These are phyloP conservation scores for Elaeis guineensis DNA, from an alignment of 176 grass and related monocot species.

Conservation along the genomic window DNA sequence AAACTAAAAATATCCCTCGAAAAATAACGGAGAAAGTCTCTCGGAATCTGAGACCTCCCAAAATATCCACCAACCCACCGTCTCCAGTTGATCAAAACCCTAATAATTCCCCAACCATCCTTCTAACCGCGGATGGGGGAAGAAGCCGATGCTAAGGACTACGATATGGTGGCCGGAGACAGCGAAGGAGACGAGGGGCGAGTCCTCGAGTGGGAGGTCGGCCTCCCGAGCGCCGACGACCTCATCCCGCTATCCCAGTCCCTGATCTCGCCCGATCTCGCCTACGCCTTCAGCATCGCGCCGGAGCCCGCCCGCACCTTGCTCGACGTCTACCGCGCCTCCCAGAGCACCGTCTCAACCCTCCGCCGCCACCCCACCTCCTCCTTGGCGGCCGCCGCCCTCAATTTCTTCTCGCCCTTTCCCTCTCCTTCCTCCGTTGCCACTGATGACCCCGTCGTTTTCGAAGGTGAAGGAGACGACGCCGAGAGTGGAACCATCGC, in stretches of 20 bases:
- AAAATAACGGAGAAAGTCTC: too few relatives aligned
- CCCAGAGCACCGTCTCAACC: conserved; percentile 1
- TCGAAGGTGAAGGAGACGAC: neutral
- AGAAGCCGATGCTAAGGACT: too few relatives aligned
- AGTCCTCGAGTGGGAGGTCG: conserved; percentile 10
- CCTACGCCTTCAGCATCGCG: conserved; percentile 13
- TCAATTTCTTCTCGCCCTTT: neutral
- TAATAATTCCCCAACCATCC: too few relatives aligned
- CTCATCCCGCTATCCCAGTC: conserved; percentile 11
- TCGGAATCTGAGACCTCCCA: too few relatives aligned
- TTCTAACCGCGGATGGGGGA: too few relatives aligned
- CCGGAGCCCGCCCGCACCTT: conserved; percentile 1
- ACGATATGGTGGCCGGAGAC: neutral
- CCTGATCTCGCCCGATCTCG: conserved; percentile 11
- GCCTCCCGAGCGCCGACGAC: conserved; percentile 14
- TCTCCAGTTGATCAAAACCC: too few relatives aligned
- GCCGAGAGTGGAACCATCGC: neutral
- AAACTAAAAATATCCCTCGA: too few relatives aligned
- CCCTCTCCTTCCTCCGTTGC: neutral
- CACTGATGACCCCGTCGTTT: neutral
- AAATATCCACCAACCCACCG: too few relatives aligned
- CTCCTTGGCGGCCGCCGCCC: neutral
- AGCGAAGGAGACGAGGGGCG: neutral
- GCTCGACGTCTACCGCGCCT: conserved; percentile 8
- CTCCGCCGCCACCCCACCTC: conserved; percentile 2